Conservation (phyloP, 2,329 filamentous ascomycete genomes). For the Colletotrichum cereale region DNA sequence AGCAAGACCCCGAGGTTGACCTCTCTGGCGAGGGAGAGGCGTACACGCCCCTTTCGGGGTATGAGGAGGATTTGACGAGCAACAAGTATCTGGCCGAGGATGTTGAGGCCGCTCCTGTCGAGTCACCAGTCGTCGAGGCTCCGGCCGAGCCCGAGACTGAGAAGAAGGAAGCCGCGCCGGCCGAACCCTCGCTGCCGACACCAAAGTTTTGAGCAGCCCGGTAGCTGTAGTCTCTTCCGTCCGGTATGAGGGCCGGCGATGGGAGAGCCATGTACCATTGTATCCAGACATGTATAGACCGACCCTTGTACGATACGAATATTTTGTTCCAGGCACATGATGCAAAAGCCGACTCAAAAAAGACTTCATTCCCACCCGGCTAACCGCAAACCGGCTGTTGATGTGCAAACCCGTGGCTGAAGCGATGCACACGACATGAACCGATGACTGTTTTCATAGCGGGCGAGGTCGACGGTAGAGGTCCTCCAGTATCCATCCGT, state of each 20-base stretch:
- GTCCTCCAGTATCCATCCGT: neutral
- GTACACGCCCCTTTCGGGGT: slow-evolving; percentile 60
- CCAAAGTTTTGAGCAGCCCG: slow-evolving; percentile 28
- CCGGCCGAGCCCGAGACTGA: neutral
- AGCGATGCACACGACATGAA: neutral
- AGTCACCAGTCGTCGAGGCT: neutral
- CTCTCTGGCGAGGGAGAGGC: slow-evolving; percentile 62
- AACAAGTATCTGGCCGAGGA: slow-evolving; percentile 22
- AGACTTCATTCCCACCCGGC: neutral
- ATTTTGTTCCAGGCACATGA: slow-evolving; percentile 17
- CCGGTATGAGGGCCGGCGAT: neutral
- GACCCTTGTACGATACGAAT: slow-evolving; percentile 39
- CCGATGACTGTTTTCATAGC: neutral
- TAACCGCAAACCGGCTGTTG: neutral
- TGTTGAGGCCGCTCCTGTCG: neutral
- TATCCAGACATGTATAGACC: slow-evolving; percentile 39
- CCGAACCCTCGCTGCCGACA: slow-evolving; percentile 20
- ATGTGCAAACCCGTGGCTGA: neutral
- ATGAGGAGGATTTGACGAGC: slow-evolving; percentile 48
- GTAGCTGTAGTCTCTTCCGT: slow-evolving; percentile 6
- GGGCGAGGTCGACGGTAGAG: neutral
- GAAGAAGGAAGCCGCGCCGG: neutral
- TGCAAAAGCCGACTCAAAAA: slow-evolving; percentile 4
- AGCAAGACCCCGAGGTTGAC: slow-evolving; percentile 76
- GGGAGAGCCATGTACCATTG: slow-evolving; percentile 36